Evolutionary conservation across 352 stramenopile species (phyloP), one percentile per base, ranked within the genome.

Genomic region (Phytophthora pseudosyringae): DNA sequence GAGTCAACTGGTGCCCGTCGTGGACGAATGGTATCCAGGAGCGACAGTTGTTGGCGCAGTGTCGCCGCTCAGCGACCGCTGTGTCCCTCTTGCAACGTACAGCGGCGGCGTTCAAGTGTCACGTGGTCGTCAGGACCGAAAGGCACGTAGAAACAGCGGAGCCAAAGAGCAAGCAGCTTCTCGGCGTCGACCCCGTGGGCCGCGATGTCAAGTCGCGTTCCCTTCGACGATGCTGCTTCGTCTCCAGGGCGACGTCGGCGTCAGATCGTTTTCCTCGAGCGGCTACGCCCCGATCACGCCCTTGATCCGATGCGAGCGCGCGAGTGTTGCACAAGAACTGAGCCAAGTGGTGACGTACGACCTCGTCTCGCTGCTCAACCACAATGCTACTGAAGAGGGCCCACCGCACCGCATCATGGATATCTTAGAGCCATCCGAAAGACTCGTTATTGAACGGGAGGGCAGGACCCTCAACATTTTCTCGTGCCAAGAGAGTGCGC

Each of bases 151-250:
- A 28, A 56, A 35, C 15, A 46, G 33, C 63, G 10, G 35, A 50
- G 15, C 8, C 3, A 59, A 73, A 32, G 36, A 48, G 16, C 39
- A 54, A 25, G 12, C 18, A 39, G 18, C 29, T 47, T 57, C 61
- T 29, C 26, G 11, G 12, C 51, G 65, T 18, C 59, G 63, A 16
- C 25, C 38, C 48, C 49, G 39, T 45, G 44, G 39, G 41, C 44
- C 59, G 32, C 44, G 16, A 3, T 31, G 38, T 10, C 41, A 64
- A 38, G 46, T 82, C 0, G 35, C 60, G 33, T 83, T 81, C 44
- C 69, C 80, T 41, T 79, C 70, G n/a, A 84, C 75, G 28, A 41
- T 87, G 44, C 18, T 86, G 35, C 39, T 89, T 33, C 63, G 75
- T 28, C 61, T 89, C 4, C 21, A 67, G 16, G 78, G 80, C 21